Base-by-base conservation (phyloP, 805 yeast species). In the Candida michaelii region DNA sequence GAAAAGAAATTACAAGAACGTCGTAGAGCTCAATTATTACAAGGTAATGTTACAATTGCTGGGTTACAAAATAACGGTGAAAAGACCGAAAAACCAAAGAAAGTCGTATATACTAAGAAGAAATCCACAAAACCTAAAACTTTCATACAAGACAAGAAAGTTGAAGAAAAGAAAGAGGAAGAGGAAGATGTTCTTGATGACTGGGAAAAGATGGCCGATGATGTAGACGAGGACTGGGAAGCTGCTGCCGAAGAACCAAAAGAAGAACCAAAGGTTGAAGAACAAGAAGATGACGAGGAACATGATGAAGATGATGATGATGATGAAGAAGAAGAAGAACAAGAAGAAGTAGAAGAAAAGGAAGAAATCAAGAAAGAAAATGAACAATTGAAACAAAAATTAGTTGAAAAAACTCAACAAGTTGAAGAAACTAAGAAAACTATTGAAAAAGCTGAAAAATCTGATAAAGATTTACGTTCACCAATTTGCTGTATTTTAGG, bases 401-500 rank as follows among this genome's bases (percentile, higher is more conserved):
- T 31, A 45, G 56, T 50, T 33, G 52, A 52, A 30, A 48, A 54
- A 33, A 62, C 60, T 51, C 50, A 61, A 58, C 56, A 56, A 16
- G 65, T 55, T 14, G 62, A 39, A 52, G 17, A 58, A 11, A 30
- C 13, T 31, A 16, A 30, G 12, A 30, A 23, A n/a, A n/a, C 25
- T 10, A 33, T 27, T 32, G 38, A 38, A 17, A 47, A 30, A n/a
- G 49, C 54, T 18, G 62, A 56, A 27, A 67, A 58, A 27, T 62
- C 63, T 7, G 71, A 71, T 30, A 67, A 66, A 47, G 80, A 93
- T 58, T 71, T 93, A 60, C 96, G 99, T 71, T 93, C 99, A 50
- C 99, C 99, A 51, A 93, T 93, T 63, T 93, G 99, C 69, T 89
- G 97, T 85, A 93, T 93, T 59, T 78, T 93, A 66, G 99, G 99